Percentiles rank a stretch among this genome's conserved stretches.
These are phyloP conservation scores for Sophora flavescens DNA, from an alignment of 306 rosid genomes.

Conservation along the genomic window DNA sequence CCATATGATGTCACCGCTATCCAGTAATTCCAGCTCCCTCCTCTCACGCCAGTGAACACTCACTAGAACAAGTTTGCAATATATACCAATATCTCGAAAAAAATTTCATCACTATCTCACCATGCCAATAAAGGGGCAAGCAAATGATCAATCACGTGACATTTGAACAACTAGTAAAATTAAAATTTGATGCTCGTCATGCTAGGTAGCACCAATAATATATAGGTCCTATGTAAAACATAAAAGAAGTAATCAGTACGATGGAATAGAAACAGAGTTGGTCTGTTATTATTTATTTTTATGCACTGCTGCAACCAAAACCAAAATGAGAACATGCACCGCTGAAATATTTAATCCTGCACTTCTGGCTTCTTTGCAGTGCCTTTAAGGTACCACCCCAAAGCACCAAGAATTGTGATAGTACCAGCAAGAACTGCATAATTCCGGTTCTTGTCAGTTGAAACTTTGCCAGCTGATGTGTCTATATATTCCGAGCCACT, in stretches of 20 bases:
- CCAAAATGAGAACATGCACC: slow-evolving; percentile 40
- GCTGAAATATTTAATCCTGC: slow-evolving; percentile 69
- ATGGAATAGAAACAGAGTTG: slow-evolving; percentile 33
- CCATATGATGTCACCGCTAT: background rate
- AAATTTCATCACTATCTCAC: slow-evolving; percentile 14
- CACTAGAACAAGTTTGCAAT: background rate
- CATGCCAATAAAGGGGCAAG: slow-evolving; percentile 12
- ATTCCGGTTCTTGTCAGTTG: slow-evolving; percentile 85
- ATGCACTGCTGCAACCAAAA: slow-evolving; percentile 38
- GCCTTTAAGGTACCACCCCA: slow-evolving; percentile 89
- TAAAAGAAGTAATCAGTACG: slow-evolving; percentile 27
- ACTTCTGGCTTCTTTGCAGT: slow-evolving; percentile 87
- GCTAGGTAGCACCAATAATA: slow-evolving; percentile 34
- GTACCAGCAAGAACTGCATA: slow-evolving; percentile 91
- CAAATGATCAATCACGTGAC: slow-evolving; percentile 29
- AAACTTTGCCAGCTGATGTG: slow-evolving; percentile 68
- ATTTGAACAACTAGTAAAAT: slow-evolving; percentile 18
- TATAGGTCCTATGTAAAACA: slow-evolving; percentile 33
- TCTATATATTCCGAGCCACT: slow-evolving; percentile 56
- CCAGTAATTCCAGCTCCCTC: background rate
- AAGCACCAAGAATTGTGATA: slow-evolving; percentile 61
- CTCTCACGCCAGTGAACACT: background rate
- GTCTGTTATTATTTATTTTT: slow-evolving; percentile 49
- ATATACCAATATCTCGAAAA: background rate
- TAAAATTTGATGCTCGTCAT: slow-evolving; percentile 25